Evolutionary conservation across 345 rosid species (phyloP).

Genomic region (Populus tremula): DNA sequence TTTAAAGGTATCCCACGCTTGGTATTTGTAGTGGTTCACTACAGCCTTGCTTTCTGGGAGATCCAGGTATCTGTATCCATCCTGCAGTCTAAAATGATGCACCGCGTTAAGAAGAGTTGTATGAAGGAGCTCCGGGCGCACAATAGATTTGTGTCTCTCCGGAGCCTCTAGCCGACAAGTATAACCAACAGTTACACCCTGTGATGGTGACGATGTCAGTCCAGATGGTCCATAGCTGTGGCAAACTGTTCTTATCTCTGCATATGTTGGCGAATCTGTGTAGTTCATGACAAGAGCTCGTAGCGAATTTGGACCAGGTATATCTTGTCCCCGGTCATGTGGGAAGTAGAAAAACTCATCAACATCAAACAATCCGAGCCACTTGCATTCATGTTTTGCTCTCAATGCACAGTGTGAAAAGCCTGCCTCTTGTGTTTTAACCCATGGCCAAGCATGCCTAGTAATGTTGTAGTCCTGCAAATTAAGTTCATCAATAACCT

Average conservation of each 20-base stretch:
- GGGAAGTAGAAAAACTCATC: constrained; percentile 92
- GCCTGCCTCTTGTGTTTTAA: constrained; percentile 95
- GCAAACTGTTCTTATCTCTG: constrained; percentile 81
- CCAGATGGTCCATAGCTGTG: constrained; percentile 96
- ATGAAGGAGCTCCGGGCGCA: constrained; percentile 58
- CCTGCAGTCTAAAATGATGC: constrained; percentile 69
- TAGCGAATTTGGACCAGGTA: constrained; percentile 56
- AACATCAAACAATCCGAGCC: constrained; percentile 95
- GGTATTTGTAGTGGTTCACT: constrained; percentile 93
- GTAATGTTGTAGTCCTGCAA: constrained; percentile 58
- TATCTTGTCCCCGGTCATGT: constrained; percentile 32
- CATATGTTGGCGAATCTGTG: constrained; percentile 51
- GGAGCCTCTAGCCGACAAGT: constrained; percentile 81
- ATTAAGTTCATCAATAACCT: constrained; percentile 57
- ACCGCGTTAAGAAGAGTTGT: constrained; percentile 74
- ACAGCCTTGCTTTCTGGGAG: constrained; percentile 60
- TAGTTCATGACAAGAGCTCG: constrained; percentile 60
- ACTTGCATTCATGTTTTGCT: constrained; percentile 72
- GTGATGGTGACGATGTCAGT: constrained; percentile 53
- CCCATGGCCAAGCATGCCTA: constrained; percentile 93
- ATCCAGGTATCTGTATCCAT: constrained; percentile 58
- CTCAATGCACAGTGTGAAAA: constrained; percentile 85
- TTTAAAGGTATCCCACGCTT: constrained; percentile 85
- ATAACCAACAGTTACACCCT: constrained; percentile 84
- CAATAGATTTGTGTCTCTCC: constrained; percentile 86